Evolutionary conservation across 345 rosid genomes (phyloP).

Genomic region (Ceriops tagal): DNA sequence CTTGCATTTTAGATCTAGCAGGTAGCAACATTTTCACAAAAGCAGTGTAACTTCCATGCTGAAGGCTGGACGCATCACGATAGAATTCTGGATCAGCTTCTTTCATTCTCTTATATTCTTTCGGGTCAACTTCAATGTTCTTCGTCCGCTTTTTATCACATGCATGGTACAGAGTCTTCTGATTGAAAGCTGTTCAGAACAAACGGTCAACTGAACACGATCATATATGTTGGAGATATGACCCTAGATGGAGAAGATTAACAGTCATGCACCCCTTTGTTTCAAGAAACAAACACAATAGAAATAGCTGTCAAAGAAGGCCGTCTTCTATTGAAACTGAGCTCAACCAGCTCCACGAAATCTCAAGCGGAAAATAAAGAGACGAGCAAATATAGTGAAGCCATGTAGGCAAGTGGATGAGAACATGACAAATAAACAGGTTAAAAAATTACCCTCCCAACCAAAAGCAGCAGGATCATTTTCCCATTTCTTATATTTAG

Average conservation of each 20-base stretch:
- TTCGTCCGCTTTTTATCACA: conserved; percentile 72
- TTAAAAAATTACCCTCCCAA: conserved; percentile 75
- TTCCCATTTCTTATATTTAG: conserved; percentile 93
- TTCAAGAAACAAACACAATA: background rate
- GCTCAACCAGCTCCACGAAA: background rate
- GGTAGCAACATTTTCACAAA: conserved; percentile 3
- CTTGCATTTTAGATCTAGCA: conserved; percentile 2
- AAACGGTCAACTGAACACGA: conserved; percentile 9
- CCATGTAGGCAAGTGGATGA: no score
- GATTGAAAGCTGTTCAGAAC: conserved; percentile 67
- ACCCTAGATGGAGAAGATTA: background rate
- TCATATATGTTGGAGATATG: no score
- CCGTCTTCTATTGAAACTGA: background rate
- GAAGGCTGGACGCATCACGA: conserved; percentile 90
- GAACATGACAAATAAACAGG: background rate
- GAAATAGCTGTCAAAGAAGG: background rate
- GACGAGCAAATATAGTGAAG: no score
- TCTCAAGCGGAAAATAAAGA: no score
- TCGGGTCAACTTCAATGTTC: conserved; percentile 66
- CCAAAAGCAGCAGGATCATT: conserved; percentile 91
- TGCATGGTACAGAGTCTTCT: conserved; percentile 78
- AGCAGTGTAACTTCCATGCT: conserved; percentile 66
- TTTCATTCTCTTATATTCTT: conserved; percentile 90
- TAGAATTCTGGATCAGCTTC: conserved; percentile 98
- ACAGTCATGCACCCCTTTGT: background rate